A percentile compares a stretch with the other conserved stretches of the same genome.
These are phyloP conservation scores for Aspergillus aculeatus DNA, from an alignment of 2,329 filamentous ascomycete genomes.

Conservation along the genomic window DNA sequence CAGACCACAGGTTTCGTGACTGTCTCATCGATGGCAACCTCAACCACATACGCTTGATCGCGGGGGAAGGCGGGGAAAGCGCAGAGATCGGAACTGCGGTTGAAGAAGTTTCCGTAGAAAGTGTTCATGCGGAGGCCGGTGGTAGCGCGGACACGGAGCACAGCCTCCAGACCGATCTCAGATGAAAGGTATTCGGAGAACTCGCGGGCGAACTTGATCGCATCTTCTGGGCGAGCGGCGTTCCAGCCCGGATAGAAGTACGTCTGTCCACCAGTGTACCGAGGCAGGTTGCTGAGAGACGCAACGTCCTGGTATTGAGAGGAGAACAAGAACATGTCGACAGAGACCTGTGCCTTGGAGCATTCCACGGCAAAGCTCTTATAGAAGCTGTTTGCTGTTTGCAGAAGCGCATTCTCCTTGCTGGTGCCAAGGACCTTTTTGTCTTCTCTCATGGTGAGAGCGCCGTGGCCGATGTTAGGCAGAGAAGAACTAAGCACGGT, in stretches of 20 bases:
- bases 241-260: constrained; percentile 99
- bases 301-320: constrained; percentile 97
- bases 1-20: constrained; percentile 89
- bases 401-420: constrained; percentile 82
- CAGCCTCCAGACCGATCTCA: constrained; percentile 93
- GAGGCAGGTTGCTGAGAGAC: constrained; percentile 87
- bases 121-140: constrained; percentile 94
- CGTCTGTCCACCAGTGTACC: constrained; percentile 95
- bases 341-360: constrained; percentile 96
- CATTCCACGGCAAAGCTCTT: constrained; percentile 99
- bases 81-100: constrained; percentile 93
- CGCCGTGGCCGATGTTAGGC: constrained; percentile 85
- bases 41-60: constrained; percentile 95
- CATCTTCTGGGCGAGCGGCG: constrained; percentile 87
- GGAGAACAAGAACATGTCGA: constrained; percentile 97
- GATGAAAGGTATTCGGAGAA: constrained; percentile 96
- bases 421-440: constrained; percentile 93
- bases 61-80: constrained; percentile 97
- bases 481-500: constrained; percentile 86
- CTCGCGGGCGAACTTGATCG: constrained; percentile 95
- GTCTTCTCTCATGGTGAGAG: constrained; percentile 90
- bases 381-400: constrained; percentile 95
- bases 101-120: constrained; percentile 99
- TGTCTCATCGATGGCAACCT: constrained; percentile 95
- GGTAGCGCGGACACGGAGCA: constrained; percentile 90